Evolutionary conservation across 2,329 filamentous ascomycete genomes (phyloP).

Genomic region (Colletotrichum simmondsii): DNA sequence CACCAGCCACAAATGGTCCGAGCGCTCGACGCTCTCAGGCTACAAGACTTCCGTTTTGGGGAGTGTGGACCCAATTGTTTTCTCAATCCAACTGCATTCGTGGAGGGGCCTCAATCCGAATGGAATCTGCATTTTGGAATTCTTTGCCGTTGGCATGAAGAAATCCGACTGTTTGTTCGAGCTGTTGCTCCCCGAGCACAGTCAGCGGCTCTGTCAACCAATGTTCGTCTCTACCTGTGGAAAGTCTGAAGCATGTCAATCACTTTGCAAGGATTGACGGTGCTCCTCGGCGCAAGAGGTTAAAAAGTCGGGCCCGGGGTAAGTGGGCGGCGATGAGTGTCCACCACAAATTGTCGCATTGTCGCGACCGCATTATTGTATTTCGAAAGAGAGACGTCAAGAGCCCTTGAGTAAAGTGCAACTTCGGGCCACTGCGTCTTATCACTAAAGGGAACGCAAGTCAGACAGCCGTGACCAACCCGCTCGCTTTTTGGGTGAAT

Average conservation of each 20-base stretch:
- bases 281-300: conserved; percentile 30
- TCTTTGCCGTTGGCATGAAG: background rate
- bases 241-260: conserved; percentile 26
- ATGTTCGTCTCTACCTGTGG: conserved; percentile 26
- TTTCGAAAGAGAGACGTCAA: background rate
- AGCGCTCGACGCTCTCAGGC: background rate
- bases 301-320: conserved; percentile 31
- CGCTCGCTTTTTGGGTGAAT: background rate
- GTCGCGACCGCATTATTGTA: conserved; percentile 7
- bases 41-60: conserved; percentile 12
- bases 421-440: background rate
- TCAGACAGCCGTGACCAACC: background rate
- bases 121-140: background rate
- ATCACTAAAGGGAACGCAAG: background rate
- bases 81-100: background rate
- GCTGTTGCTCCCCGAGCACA: background rate
- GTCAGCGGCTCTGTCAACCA: conserved; percentile 15
- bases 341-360: conserved; percentile 29
- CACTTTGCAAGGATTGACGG: conserved; percentile 32
- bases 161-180: background rate
- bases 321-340: conserved; percentile 33
- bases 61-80: background rate
- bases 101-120: conserved; percentile 1
- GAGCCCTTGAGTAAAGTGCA: conserved; percentile 1
- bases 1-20: conserved; percentile 33